phyloP scores from a whole-genome alignment of 495 filamentous ascomycete species.

The Neurospora terricola region DNA sequence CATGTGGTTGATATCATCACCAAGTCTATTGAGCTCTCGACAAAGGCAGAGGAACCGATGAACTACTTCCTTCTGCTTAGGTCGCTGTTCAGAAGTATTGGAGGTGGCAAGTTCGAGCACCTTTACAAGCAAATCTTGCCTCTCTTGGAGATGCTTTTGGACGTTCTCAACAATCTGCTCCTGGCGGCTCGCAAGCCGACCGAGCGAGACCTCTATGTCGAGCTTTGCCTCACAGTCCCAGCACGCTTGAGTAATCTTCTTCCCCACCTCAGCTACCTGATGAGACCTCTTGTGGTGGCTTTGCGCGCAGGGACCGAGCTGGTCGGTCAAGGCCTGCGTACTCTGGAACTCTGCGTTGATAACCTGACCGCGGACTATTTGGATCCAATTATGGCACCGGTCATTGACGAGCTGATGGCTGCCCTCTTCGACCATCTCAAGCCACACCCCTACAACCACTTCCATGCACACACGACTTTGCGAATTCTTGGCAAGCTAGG shows the following conservation, averaged over 20 bases:
- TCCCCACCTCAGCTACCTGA: constrained; percentile 93
- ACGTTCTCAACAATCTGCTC: constrained; percentile 91
- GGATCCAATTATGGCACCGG: constrained; percentile 97
- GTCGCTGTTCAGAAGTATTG: constrained; percentile 90
- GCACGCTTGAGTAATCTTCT: constrained; percentile 89
- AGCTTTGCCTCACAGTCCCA: constrained; percentile 91
- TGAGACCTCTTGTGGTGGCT: constrained; percentile 93
- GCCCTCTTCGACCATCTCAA: constrained; percentile 90
- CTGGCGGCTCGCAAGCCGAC: constrained; percentile 77
- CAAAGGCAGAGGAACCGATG: constrained; percentile 92
- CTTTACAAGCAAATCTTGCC: constrained; percentile 97
- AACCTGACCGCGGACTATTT: constrained; percentile 96
- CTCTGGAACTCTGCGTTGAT: constrained; percentile 92
- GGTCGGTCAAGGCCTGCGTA: constrained; percentile 87
- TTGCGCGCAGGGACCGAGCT: constrained; percentile 85
- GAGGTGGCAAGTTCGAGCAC: constrained; percentile 92
- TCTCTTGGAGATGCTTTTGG: constrained; percentile 90
- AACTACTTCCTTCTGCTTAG: constrained; percentile 95
- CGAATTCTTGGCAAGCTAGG: constrained; percentile 96
- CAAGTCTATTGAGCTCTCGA: constrained; percentile 89
- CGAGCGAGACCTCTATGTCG: constrained; percentile 93
- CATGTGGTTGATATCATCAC: constrained; percentile 96
- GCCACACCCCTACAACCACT: constrained; percentile 89
- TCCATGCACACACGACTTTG: constrained; percentile 95
- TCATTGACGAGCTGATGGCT: constrained; percentile 96